phyloP scores from a whole-genome alignment of 371 early-diverging fungal genomes.

The Rhizopus arrhizus region DNA sequence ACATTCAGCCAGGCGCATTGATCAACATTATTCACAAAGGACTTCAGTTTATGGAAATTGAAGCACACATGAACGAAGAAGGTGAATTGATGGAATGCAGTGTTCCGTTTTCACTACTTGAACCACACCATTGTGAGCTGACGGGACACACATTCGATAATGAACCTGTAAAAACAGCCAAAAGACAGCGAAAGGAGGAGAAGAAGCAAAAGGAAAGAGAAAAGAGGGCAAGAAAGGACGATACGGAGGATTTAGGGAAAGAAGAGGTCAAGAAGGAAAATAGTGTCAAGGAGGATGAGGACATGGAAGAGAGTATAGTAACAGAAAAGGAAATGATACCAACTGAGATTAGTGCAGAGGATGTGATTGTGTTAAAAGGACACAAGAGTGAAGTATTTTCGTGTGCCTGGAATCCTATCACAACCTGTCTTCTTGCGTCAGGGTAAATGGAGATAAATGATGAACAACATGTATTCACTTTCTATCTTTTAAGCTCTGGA shows the following conservation, averaged over 20 bases:
- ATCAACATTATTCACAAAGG: constrained; percentile 91
- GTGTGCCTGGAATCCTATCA: constrained; percentile 85
- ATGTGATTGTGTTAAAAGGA: constrained; percentile 56
- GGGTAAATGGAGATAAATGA: constrained; percentile 56
- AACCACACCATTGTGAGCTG: constrained; percentile 68
- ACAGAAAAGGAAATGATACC: background rate
- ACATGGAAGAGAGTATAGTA: constrained; percentile 3
- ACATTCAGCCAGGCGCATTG: constrained; percentile 84
- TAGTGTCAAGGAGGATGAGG: constrained; percentile 10
- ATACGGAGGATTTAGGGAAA: constrained; percentile 3
- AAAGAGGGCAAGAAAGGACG: constrained; percentile 44
- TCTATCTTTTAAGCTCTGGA: constrained; percentile 58
- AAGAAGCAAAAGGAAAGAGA: constrained; percentile 50
- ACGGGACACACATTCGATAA: constrained; percentile 36
- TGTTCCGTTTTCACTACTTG: constrained; percentile 76
- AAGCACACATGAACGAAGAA: constrained; percentile 81
- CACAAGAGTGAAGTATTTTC: constrained; percentile 79
- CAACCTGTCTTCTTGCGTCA: constrained; percentile 74
- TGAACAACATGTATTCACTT: background rate
- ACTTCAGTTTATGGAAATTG: constrained; percentile 88
- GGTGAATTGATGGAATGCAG: constrained; percentile 75
- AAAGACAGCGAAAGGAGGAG: constrained; percentile 58
- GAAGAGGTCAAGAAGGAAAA: constrained; percentile 21
- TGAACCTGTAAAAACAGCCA: constrained; percentile 33
- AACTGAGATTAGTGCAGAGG: constrained; percentile 30